phyloP scores from a whole-genome alignment of 2,329 filamentous ascomycete genomes.

The Talaromyces sp. region DNA sequence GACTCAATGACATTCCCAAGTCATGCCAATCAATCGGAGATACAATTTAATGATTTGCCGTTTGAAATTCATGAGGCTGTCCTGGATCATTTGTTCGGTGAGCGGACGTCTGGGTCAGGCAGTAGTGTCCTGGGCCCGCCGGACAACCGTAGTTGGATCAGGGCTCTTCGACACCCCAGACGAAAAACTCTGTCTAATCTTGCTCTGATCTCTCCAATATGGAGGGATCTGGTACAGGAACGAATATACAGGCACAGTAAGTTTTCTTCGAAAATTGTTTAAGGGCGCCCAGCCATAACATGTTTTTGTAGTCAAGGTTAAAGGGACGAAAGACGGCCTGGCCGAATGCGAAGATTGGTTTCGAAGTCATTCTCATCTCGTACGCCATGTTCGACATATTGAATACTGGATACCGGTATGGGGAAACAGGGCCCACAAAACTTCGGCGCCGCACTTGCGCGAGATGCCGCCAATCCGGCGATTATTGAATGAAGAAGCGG shows the following conservation, averaged over 20 bases:
- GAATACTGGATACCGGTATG: conserved; percentile 75
- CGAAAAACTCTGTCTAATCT: conserved; percentile 63
- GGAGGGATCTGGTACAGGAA: conserved; percentile 64
- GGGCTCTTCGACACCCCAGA: conserved; percentile 61
- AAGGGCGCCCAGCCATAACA: not conserved
- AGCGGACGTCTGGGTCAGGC: conserved; percentile 57
- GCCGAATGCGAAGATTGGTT: conserved; percentile 60
- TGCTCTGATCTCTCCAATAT: conserved; percentile 54
- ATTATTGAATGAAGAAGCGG: conserved; percentile 21
- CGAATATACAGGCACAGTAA: conserved; percentile 64
- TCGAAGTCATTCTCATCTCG: conserved; percentile 53
- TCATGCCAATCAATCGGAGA: conserved; percentile 16
- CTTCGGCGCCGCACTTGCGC: conserved; percentile 36
- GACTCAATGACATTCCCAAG: conserved; percentile 13
- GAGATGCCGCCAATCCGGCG: conserved; percentile 25
- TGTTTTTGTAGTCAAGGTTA: conserved; percentile 55
- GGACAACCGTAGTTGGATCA: conserved; percentile 56
- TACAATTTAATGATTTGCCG: conserved; percentile 48
- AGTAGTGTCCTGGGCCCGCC: conserved; percentile 52
- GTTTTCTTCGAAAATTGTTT: conserved; percentile 14
- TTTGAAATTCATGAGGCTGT: conserved; percentile 68
- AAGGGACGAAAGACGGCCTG: conserved; percentile 62
- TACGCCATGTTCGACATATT: conserved; percentile 62
- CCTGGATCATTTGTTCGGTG: conserved; percentile 65
- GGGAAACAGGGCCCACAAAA: conserved; percentile 50